Conservation (phyloP, 2,329 filamentous ascomycete genomes). For the Aspergillus niger region DNA sequence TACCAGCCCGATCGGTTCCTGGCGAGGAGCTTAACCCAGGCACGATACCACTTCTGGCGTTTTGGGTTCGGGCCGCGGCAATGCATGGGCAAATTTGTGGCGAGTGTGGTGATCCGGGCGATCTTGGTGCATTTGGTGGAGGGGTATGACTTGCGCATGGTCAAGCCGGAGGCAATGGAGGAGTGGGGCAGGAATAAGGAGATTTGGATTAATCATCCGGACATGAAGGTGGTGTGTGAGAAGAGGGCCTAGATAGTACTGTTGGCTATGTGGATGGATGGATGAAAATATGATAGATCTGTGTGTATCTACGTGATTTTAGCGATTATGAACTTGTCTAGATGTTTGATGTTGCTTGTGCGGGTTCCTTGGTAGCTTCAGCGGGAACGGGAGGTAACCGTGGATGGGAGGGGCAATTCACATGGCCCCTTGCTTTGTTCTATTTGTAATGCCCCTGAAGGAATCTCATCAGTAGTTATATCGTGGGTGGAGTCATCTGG, state of each 20-base stretch:
- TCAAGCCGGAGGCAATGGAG: neutral
- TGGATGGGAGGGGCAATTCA: too few species aligned
- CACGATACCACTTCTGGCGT: slow-evolving; percentile 46
- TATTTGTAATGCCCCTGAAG: too few species aligned
- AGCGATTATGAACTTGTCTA: too few species aligned
- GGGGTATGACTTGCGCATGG: slow-evolving; percentile 9
- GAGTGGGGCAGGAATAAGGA: slow-evolving; percentile 8
- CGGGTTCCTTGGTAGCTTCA: too few species aligned
- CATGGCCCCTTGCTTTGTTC: too few species aligned
- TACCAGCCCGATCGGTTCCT: slow-evolving; percentile 38
- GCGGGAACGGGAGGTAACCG: too few species aligned
- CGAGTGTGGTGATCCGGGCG: slow-evolving; percentile 39
- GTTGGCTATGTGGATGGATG: neutral
- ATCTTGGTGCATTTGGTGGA: slow-evolving; percentile 17
- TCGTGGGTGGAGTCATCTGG: too few species aligned
- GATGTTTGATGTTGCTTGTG: too few species aligned
- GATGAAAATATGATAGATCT: too few species aligned
- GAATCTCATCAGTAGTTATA: too few species aligned
- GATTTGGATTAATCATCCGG: slow-evolving; percentile 15
- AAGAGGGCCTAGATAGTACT: neutral
- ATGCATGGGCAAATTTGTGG: slow-evolving; percentile 48
- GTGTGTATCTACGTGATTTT: too few species aligned
- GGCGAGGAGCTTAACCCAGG: neutral
- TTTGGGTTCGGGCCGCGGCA: slow-evolving; percentile 51
- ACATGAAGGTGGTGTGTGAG: slow-evolving; percentile 12